Percentiles rank a stretch among this genome's conserved stretches.
phyloP scores from a whole-genome alignment of 305 asterid species.

The Solanum aculeatissimum region DNA sequence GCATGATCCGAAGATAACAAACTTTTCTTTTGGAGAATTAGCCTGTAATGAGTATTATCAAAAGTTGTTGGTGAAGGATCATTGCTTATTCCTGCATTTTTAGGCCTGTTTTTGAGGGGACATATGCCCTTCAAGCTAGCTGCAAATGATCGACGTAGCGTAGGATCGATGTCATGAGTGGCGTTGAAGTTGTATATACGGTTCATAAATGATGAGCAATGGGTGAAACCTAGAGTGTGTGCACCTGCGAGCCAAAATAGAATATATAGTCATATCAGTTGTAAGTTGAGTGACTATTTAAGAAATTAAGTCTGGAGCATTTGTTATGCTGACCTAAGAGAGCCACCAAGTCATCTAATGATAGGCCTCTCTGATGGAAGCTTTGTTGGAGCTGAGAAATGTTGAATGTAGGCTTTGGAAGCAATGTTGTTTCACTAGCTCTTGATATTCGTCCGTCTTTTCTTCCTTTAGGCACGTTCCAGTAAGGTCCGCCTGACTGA shows the following conservation, averaged over 20 bases:
- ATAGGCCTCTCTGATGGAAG: slow-evolving; percentile 61
- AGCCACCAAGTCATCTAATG: slow-evolving; percentile 51
- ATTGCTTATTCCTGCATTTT: slow-evolving; percentile 50
- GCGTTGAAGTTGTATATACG: slow-evolving; percentile 55
- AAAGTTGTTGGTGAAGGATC: slow-evolving; percentile 61
- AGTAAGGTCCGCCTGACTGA: slow-evolving; percentile 66
- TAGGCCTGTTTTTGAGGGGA: slow-evolving; percentile 32
- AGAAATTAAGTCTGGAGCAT: background rate
- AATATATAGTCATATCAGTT: background rate
- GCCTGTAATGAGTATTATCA: slow-evolving; percentile 60
- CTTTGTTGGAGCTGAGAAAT: slow-evolving; percentile 50
- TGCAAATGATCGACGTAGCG: slow-evolving; percentile 55
- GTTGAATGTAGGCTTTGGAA: slow-evolving; percentile 58
- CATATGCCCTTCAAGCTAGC: slow-evolving; percentile 37
- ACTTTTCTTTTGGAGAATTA: slow-evolving; percentile 34
- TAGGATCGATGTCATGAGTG: slow-evolving; percentile 59
- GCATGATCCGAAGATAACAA: slow-evolving; percentile 64
- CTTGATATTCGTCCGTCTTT: slow-evolving; percentile 61
- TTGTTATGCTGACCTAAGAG: slow-evolving; percentile 35
- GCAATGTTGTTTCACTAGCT: slow-evolving; percentile 46
- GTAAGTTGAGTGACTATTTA: background rate
- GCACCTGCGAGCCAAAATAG: slow-evolving; percentile 33
- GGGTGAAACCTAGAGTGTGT: slow-evolving; percentile 71
- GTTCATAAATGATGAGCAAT: slow-evolving; percentile 53
- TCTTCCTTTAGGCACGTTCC: slow-evolving; percentile 78